Evolutionary conservation across 306 rosid species (phyloP), one percentile per base, ranked within the genome.

Genomic region (Ormosia semicastrata): DNA sequence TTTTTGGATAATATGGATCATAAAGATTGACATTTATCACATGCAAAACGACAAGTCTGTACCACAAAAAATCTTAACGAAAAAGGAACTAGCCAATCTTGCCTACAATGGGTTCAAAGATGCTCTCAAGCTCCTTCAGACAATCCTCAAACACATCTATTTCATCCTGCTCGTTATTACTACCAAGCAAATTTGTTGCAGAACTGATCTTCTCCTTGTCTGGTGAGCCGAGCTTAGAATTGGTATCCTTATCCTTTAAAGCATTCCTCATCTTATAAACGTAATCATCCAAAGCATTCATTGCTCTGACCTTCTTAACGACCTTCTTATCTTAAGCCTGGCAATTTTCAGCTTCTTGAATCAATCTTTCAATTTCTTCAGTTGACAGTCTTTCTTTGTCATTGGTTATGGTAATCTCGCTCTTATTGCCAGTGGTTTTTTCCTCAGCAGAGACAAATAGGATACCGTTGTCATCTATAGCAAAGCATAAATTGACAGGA

Each of bases 381-480:
- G 59, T 18, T 0, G 92, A 79, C 40, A 87, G 17, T 8, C 89
- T 77, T 11, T 79, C 87, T 82, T 81, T 81, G 34, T 83, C 85
- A 3, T 78, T 87, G 8, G 84, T 78, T 15, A 90, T 85, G 8
- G 85, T 81, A 34, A 85, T 78, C 46, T 64, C 36, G 29, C 73
- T 83, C 81, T 39, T 79, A 36, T 56, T 84, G 0, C 89, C 92
- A 0, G 86, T 85, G 11, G 84, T 71, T 24, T 57, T 57, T 34
- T 88, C 91, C 83, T 62, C 79, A 0, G 86, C 92, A 11, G 88
- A 81, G 12, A 88, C 91, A 2, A 68, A 83, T 13, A 90, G 58
- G 11, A 90, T 87, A 18, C 90, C 89, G 14, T 90, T 83, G 1
- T 84, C 88, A 4, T 90, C 94, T 0, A 90, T 76, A 14, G 73